Base-by-base conservation (phyloP, 1,139 yeast genomes). In the Starmera stellimalicola region DNA sequence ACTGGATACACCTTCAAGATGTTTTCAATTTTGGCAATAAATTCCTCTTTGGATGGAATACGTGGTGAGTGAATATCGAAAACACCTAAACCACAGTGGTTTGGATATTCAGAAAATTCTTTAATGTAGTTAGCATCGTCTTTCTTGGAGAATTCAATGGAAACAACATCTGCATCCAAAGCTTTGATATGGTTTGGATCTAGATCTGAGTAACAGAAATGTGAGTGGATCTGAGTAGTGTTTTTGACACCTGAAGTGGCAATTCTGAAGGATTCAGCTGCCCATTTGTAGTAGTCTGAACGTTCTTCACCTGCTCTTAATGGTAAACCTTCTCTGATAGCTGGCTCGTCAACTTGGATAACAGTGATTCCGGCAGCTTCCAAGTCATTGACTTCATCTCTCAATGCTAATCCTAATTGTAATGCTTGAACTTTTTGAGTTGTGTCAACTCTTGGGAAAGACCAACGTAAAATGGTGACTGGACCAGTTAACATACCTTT, bases 401-500 rank as follows among this genome's bases (percentile, higher is more conserved):
- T 85, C 61, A 91, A 77, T 54, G 97, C 97, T 58, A 91, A 74
- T 62, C 95, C 94, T 63, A 91, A 82, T 77, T 91, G 98, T 64
- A 84, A 76, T 55, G 97, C 88, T 75, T 91, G 98, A 50, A 78
- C 73, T 73, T 84, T 77, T 70, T 84, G 93, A 48, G 95, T 74
- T 52, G 91, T 82, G 58, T 91, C 98, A 62, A 88, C 93, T 80
- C 98, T 85, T 72, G 98, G 98, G 97, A 91, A 91, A 56, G 98
- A 91, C 98, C 98, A 91, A 80, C 98, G 85, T 65, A 91, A 80
- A 69, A 94, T 85, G 58, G 98, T 91, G 55, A 91, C 94, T 63
- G 98, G 98, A 70, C 98, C 98, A 62, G 98, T 88, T 65, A 91
- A 82, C 98, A 91, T 91, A 83, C 98, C 98, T 79, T 91, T 91